A percentile compares a stretch with the other conserved stretches of the same genome.
These are phyloP conservation scores for Myxozyma nipponensis DNA, from an alignment of 805 yeast species.

Conservation along the genomic window DNA sequence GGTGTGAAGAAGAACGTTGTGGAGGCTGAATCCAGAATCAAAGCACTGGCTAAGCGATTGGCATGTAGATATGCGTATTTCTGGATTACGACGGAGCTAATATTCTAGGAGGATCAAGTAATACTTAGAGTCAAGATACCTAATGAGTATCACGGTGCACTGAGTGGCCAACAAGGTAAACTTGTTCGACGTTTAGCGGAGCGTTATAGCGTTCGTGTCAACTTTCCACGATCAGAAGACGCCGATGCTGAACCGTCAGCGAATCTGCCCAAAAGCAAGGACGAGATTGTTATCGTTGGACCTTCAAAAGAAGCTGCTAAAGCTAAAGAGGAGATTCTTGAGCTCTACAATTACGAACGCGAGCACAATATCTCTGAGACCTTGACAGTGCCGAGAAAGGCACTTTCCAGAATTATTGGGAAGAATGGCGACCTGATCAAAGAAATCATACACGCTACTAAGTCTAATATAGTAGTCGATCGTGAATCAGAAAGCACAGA, in stretches of 20 bases:
- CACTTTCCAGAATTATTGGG: constrained; percentile 86
- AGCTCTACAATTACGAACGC: constrained; percentile 77
- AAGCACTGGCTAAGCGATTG: constrained; percentile 62
- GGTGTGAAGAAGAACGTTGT: constrained; percentile 80
- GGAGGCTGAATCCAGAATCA: constrained; percentile 60
- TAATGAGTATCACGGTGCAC: constrained; percentile 67
- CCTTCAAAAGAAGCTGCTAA: constrained; percentile 85
- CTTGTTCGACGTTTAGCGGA: constrained; percentile 82
- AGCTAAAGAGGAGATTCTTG: constrained; percentile 79
- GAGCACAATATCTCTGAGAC: constrained; percentile 71
- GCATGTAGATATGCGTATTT: constrained; percentile 2
- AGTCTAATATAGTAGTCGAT: constrained; percentile 42
- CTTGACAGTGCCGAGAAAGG: constrained; percentile 64
- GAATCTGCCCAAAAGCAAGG: constrained; percentile 34
- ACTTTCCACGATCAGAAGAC: constrained; percentile 55
- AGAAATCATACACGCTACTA: constrained; percentile 68
- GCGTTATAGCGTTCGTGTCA: constrained; percentile 75
- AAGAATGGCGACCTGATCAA: constrained; percentile 79
- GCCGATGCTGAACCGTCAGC: constrained; percentile 16
- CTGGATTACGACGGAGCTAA: neutral
- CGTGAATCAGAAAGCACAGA: constrained; percentile 46
- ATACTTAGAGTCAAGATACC: constrained; percentile 66
- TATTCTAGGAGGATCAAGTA: constrained; percentile 60
- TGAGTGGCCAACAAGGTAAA: constrained; percentile 80
- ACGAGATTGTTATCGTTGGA: constrained; percentile 73